phyloP scores from a whole-genome alignment of 495 filamentous ascomycete genomes.

The Neurospora sp. region DNA sequence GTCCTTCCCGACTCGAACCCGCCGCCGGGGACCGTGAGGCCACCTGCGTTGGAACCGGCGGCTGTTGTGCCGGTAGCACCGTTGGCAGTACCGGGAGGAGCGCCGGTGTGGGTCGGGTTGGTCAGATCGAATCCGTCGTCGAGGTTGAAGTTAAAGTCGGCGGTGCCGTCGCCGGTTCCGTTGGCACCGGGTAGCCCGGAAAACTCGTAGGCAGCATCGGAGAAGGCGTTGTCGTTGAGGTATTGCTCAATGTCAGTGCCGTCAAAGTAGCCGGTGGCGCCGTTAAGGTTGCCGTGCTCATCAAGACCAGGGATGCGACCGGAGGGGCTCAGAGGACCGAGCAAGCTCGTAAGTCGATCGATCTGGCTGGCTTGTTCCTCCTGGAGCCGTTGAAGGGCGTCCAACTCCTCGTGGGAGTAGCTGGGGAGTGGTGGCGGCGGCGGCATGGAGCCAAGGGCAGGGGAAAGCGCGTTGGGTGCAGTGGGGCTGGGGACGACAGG shows the following conservation, averaged over 20 bases:
- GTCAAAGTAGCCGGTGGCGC: slow-evolving; percentile 28
- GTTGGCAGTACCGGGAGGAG: not conserved
- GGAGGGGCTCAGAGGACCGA: slow-evolving; percentile 70
- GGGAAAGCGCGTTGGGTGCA: slow-evolving; percentile 30
- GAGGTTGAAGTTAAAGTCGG: slow-evolving; percentile 32
- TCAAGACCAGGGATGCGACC: slow-evolving; percentile 69
- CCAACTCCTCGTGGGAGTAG: slow-evolving; percentile 58
- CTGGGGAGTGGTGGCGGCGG: slow-evolving; percentile 45
- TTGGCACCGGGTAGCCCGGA: not conserved
- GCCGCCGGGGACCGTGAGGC: not conserved
- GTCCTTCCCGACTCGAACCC: slow-evolving; percentile 17
- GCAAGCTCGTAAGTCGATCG: slow-evolving; percentile 54
- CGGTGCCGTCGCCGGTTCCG: not conserved
- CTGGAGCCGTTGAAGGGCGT: slow-evolving; percentile 62
- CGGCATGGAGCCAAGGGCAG: slow-evolving; percentile 49
- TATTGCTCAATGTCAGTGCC: slow-evolving; percentile 59
- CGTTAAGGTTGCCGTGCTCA: slow-evolving; percentile 28
- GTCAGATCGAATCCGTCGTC: slow-evolving; percentile 7
- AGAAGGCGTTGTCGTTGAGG: slow-evolving; percentile 55
- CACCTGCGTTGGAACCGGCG: not conserved
- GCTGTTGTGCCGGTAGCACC: not conserved
- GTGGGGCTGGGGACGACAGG: slow-evolving; percentile 1
- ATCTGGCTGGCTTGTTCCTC: slow-evolving; percentile 62
- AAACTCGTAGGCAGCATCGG: slow-evolving; percentile 12
- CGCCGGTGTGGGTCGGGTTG: not conserved